Percentiles rank a stretch among this genome's conserved stretches.
Evolutionary conservation across 805 yeast species (phyloP).

Genomic region (Pichia californica): DNA sequence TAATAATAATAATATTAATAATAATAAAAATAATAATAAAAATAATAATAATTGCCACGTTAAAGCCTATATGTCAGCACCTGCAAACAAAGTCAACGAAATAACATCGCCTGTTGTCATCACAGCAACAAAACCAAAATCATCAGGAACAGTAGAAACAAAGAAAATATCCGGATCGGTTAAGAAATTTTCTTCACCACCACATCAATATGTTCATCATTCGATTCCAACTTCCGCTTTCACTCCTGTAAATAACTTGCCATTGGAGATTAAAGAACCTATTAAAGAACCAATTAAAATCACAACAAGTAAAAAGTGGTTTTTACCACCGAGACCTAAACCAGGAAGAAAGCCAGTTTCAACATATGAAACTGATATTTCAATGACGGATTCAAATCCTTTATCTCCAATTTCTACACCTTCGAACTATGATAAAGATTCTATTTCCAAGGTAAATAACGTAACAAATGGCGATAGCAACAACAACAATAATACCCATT

Average conservation of each 20-base stretch:
- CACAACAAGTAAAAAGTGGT: constrained; percentile 34
- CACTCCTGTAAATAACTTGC: constrained; percentile 9
- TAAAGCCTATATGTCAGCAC: no score
- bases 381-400: no score
- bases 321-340: constrained; percentile 48
- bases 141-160: no score
- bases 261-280: constrained; percentile 2
- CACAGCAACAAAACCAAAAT: no score
- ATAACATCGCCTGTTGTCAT: no score
- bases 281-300: constrained; percentile 5
- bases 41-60: no score
- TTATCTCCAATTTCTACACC: not conserved
- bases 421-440: constrained; percentile 23
- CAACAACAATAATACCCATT: constrained; percentile 48
- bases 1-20: no score
- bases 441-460: not conserved
- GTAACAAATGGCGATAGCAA: constrained; percentile 42
- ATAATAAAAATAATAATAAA: no score
- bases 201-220: not conserved
- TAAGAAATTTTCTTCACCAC: not conserved
- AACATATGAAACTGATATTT: constrained; percentile 57
- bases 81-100: no score
- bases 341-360: constrained; percentile 11
- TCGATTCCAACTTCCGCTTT: constrained; percentile 10
- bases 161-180: not conserved